Evolutionary conservation across 768 basidiomycete species (phyloP).

Genomic region (Hebeloma cylindrosporum): DNA sequence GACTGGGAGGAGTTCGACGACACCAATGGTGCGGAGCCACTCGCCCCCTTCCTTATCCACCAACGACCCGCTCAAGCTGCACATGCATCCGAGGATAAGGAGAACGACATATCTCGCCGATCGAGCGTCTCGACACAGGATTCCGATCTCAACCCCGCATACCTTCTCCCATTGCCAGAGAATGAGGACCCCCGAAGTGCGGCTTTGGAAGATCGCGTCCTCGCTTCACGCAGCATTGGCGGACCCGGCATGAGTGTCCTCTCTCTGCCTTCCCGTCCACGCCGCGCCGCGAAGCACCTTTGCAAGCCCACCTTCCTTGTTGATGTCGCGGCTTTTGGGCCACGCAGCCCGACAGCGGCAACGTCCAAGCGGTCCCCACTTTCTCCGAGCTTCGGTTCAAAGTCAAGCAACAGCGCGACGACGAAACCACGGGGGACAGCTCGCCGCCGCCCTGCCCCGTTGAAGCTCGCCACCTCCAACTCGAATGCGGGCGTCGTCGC

Average conservation of each 20-base stretch:
- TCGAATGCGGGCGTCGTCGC: constrained; percentile 14
- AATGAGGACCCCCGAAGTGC: constrained; percentile 26
- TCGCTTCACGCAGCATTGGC: constrained; percentile 35
- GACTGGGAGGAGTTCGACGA: constrained; percentile 26
- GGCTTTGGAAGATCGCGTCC: constrained; percentile 27
- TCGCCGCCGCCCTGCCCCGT: constrained; percentile 37
- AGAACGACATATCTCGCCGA: constrained; percentile 13
- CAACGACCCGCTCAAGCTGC: not conserved
- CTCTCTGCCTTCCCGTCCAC: constrained; percentile 37
- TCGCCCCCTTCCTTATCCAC: constrained; percentile 7
- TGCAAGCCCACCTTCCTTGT: constrained; percentile 35
- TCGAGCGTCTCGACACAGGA: constrained; percentile 45
- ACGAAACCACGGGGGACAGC: constrained; percentile 23
- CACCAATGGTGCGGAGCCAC: constrained; percentile 7
- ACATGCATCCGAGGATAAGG: constrained; percentile 11
- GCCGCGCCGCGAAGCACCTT: constrained; percentile 34
- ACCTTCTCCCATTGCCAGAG: constrained; percentile 40
- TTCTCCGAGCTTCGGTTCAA: not conserved
- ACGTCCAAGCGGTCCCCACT: too few relatives aligned
- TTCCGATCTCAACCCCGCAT: constrained; percentile 53
- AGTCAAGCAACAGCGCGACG: not conserved
- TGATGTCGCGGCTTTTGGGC: constrained; percentile 36
- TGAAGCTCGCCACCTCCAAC: constrained; percentile 29
- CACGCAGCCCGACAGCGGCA: constrained; percentile 17
- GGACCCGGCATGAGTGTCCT: constrained; percentile 39